These are phyloP conservation scores for Aspergillus ochraceus DNA, from an alignment of 2,329 filamentous ascomycete genomes.

Conservation along the genomic window DNA sequence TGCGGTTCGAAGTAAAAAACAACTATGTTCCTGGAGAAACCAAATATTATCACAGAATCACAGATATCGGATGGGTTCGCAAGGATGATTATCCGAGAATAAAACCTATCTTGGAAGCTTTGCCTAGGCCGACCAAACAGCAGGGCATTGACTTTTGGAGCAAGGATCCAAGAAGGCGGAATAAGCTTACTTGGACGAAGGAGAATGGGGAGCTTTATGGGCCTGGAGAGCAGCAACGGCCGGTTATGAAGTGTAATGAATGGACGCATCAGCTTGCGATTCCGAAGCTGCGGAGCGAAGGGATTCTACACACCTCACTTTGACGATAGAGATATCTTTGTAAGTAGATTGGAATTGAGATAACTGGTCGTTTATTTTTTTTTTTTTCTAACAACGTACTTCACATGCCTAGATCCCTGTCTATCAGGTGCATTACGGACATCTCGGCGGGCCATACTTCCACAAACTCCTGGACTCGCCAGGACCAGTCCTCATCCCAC, in stretches of 20 bases:
- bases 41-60: not conserved
- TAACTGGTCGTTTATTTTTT: too few relatives aligned
- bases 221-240: not conserved
- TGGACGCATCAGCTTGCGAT: not conserved
- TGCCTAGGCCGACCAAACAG: not conserved
- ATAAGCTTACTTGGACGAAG: not conserved
- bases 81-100: not conserved
- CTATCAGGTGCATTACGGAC: conserved; percentile 28
- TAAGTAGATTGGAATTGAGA: too few relatives aligned
- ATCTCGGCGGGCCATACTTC: conserved; percentile 29
- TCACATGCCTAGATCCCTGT: conserved; percentile 23
- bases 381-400: not conserved
- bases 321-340: not conserved
- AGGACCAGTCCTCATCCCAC: conserved; percentile 31
- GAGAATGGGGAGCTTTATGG: not conserved
- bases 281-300: not conserved
- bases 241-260: not conserved
- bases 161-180: not conserved
- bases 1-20: not conserved
- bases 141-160: not conserved
- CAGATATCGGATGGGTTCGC: not conserved
- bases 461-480: conserved; percentile 28
- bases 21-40: not conserved
- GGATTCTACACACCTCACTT: not conserved
- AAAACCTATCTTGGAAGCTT: not conserved